Evolutionary conservation across 73 alveolate genomes (phyloP).

Genomic region (Tetrahymena borealis): DNA sequence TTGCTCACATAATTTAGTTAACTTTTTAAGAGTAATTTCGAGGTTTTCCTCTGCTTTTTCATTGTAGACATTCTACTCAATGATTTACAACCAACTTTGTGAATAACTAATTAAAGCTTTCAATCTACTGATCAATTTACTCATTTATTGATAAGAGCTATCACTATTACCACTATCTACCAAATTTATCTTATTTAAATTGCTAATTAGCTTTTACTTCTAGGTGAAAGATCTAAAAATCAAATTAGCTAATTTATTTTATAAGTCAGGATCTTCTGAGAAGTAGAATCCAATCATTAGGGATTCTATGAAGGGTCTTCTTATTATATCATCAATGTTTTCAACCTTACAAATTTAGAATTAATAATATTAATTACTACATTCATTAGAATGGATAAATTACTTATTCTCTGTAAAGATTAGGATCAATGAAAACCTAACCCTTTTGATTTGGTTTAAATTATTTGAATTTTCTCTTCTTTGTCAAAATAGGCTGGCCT

Average conservation of each 20-base stretch:
- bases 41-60: conserved; percentile 39
- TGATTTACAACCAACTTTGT: conserved; percentile 30
- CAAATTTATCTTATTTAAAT: conserved; percentile 7
- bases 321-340: conserved; percentile 24
- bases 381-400: too few relatives aligned
- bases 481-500: background rate
- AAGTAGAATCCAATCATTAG: conserved; percentile 30
- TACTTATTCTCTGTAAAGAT: background rate
- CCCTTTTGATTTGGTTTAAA: background rate
- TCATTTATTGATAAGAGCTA: conserved; percentile 10
- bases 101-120: conserved; percentile 24
- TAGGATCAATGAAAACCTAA: background rate
- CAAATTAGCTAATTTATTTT: conserved; percentile 22
- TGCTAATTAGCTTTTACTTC: conserved; percentile 9
- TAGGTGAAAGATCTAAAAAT: conserved; percentile 9
- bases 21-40: background rate
- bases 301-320: conserved; percentile 34
- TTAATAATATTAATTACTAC: too few relatives aligned
- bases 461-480: background rate
- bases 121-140: conserved; percentile 15
- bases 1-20: background rate
- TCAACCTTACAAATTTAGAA: background rate
- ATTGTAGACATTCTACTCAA: conserved; percentile 17
- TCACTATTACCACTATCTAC: conserved; percentile 10
- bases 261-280: conserved; percentile 31